A percentile compares a stretch with the other conserved stretches of the same genome.
These are phyloP conservation scores for Crithidia mellificae DNA, from an alignment of 208 protist species.

Conservation along the genomic window DNA sequence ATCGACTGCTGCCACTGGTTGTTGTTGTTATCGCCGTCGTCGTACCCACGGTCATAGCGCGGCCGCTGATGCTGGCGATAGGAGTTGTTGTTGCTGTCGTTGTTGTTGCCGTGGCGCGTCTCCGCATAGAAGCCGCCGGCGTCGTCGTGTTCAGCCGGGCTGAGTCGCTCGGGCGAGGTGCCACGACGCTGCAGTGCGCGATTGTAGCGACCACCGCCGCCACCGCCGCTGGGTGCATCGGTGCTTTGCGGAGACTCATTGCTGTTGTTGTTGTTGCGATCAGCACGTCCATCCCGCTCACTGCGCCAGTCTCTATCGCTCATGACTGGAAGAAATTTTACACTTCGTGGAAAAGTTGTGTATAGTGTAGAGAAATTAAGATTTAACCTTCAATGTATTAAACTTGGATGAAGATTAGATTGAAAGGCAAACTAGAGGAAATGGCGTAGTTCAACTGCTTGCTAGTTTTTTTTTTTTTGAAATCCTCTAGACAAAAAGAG, in stretches of 20 bases:
- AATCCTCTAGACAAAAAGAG: too few relatives aligned
- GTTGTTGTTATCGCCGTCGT: constrained; percentile 1
- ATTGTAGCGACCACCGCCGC: constrained; percentile 31
- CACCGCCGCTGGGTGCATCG: too few relatives aligned
- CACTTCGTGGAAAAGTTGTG: too few relatives aligned
- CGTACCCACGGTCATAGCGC: background rate
- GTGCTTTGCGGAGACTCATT: too few relatives aligned
- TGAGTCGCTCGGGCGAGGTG: background rate
- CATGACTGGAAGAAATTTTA: constrained; percentile 1
- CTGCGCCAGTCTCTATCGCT: constrained; percentile 19
- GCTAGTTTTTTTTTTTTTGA: too few relatives aligned
- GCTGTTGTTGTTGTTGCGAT: constrained; percentile 19
- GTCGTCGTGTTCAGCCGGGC: background rate
- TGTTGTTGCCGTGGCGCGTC: too few relatives aligned
- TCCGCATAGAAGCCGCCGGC: background rate
- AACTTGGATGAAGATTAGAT: too few relatives aligned
- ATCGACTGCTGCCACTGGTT: constrained; percentile 10
- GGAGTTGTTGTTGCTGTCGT: background rate
- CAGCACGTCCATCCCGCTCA: constrained; percentile 26
- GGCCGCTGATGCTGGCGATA: constrained; percentile 2
- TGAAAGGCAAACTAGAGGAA: too few relatives aligned
- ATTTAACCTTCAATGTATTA: too few relatives aligned
- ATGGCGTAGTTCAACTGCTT: too few relatives aligned
- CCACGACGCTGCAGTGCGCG: constrained; percentile 25
- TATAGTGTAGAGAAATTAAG: too few relatives aligned